A percentile compares a stretch with the other conserved stretches of the same genome.
Evolutionary conservation across 2,329 filamentous ascomycete genomes (phyloP).

Genomic region (Parascedosporium putredinis): DNA sequence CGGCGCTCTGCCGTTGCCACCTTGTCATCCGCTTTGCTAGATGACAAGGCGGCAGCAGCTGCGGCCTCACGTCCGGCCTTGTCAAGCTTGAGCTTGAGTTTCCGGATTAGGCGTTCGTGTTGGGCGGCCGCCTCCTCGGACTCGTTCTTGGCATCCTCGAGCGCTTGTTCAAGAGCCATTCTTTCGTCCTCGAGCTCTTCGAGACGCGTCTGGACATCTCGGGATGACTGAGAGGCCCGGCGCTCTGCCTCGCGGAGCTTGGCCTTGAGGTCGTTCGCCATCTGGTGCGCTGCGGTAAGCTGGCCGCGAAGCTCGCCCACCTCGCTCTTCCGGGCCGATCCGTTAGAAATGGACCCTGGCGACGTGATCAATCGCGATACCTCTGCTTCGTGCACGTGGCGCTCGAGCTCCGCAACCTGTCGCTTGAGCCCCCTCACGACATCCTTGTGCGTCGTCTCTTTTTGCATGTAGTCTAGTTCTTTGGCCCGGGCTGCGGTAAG

Average conservation of each 20-base stretch:
- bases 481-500: constrained; percentile 54
- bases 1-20: constrained; percentile 42
- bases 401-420: constrained; percentile 56
- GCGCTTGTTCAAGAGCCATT: constrained; percentile 44
- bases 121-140: constrained; percentile 35
- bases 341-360: constrained; percentile 32
- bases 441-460: constrained; percentile 55
- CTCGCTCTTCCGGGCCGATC: constrained; percentile 45
- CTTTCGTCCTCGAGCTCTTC: constrained; percentile 50
- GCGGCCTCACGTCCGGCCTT: constrained; percentile 38
- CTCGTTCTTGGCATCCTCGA: constrained; percentile 43
- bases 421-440: constrained; percentile 52
- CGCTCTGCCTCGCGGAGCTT: constrained; percentile 41
- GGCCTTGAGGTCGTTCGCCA: constrained; percentile 42
- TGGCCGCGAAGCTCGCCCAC: constrained; percentile 49
- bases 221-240: constrained; percentile 27
- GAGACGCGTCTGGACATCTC: constrained; percentile 44
- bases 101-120: constrained; percentile 32
- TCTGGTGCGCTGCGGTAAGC: constrained; percentile 48
- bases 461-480: constrained; percentile 53
- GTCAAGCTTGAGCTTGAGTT: constrained; percentile 38
- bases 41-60: constrained; percentile 21
- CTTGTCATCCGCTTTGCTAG: constrained; percentile 17
- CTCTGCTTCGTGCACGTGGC: constrained; percentile 54
- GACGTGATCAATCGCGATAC: constrained; percentile 37